phyloP scores from a whole-genome alignment of 1,139 yeast genomes.

The Sugiyamaella sp. region DNA sequence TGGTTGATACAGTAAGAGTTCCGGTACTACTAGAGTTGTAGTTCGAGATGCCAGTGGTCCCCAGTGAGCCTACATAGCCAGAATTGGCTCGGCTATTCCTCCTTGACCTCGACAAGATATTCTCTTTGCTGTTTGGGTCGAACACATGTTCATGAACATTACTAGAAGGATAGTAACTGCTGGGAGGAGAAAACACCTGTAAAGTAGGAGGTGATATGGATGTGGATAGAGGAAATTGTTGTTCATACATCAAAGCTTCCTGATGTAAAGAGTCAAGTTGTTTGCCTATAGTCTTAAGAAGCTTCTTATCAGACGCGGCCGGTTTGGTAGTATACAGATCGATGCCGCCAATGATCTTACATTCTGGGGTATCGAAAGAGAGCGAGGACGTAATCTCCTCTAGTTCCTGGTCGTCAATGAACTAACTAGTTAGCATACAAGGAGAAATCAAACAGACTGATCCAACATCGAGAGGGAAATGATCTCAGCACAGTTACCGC shows the following conservation, averaged over 20 bases:
- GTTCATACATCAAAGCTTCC: constrained; percentile 29
- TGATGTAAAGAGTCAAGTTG: constrained; percentile 47
- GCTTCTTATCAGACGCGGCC: constrained; percentile 83
- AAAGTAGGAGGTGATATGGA: constrained; percentile 29
- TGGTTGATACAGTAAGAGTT: neutral
- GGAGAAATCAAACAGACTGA: too few relatives aligned
- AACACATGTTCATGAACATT: constrained; percentile 15
- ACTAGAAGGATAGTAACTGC: constrained; percentile 5
- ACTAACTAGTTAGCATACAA: constrained; percentile 48
- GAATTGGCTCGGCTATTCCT: constrained; percentile 12
- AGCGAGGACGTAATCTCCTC: constrained; percentile 86
- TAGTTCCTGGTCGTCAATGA: constrained; percentile 88
- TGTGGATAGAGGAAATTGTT: constrained; percentile 30
- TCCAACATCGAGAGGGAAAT: neutral
- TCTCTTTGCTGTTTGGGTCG: constrained; percentile 12
- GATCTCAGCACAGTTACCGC: neutral
- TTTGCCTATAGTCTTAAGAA: constrained; percentile 84
- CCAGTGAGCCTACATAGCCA: constrained; percentile 7
- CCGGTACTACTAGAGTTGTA: constrained; percentile 6
- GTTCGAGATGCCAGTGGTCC: constrained; percentile 6
- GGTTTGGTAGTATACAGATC: constrained; percentile 95
- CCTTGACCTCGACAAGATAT: constrained; percentile 8
- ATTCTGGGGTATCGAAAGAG: constrained; percentile 84
- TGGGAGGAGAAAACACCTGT: constrained; percentile 29
- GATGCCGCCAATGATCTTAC: constrained; percentile 88